Base-by-base conservation (phyloP, 768 basidiomycete genomes). In the Psilocybe cyanescens region DNA sequence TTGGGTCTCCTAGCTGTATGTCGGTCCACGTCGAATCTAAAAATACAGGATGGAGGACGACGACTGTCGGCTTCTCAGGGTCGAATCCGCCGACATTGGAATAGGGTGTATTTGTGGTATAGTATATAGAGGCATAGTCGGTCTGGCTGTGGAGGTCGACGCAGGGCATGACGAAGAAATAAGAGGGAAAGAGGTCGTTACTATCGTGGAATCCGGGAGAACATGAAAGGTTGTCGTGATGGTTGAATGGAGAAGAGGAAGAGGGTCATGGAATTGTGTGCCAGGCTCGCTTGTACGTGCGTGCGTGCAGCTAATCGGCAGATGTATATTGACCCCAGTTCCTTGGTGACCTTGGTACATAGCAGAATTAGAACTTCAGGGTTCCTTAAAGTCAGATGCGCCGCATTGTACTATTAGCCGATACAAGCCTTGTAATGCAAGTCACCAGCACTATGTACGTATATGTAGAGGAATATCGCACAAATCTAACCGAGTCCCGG, bases 111-210 rank as follows among this genome's bases (percentile, higher is more conserved):
- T 90, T 91, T 14, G 91, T 90, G 57, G 70, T 81, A 76, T 92
- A 93, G 81, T 81, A 88, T 58, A 92, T 83, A 17, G 88, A 86
- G 54, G 85, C 86, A 71, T 86, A 86, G 80, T 91, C 90, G 65
- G 85, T 82, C 37, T 71, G 67, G 63, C 84, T 83, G 65, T 84
- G 75, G 59, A 92, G 69, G 70, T 91, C 87, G 70, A 92, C 81
- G 76, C 78, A 87, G 52, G 90, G 89, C 90, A 91, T 91, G 50
- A 63, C 59, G 51, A 41, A 17, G 58, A 45, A 58, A 44, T 52
- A 57, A 60, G 57, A 35, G 51, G 53, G 56, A 46, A 60, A n/a
- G 47, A 59, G 59, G 46, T 29, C 29, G 62, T 58, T 55, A 56
- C 47, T 67, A 62, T 68, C 56, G 65, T 63, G 41, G 37, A 55